Evolutionary conservation across 148 eudicot genomes (phyloP), one percentile per base, ranked within the genome.

Genomic region (Spergularia bocconei): DNA sequence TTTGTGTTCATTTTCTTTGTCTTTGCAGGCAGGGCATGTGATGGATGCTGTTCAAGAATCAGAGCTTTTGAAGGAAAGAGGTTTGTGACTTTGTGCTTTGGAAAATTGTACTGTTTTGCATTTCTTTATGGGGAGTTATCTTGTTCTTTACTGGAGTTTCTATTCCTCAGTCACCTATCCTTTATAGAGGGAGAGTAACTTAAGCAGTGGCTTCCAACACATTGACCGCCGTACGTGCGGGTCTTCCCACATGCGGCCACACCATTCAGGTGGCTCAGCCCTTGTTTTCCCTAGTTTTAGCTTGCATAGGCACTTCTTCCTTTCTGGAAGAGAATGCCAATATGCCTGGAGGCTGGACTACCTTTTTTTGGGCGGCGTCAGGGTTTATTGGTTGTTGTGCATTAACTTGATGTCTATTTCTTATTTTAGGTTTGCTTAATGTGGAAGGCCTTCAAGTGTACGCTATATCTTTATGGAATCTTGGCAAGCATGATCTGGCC

Each of bases 381-480:
- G 17, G 20, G 19, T 21, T 17, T 39, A 7, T 21, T 52, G 59
- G 41, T 25, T 47, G 44, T 70, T 54, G 44, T 70, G 56, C 38
- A 25, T 41, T 17, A 50, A 36, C 51, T 63, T 36, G 41, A 47
- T 44, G 14, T 64, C 23, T 74, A 19, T 67, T 82, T 20, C 17
- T 65, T 75, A 61, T 78, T 76, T 47, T 85, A 93, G 98, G 98
- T 83, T 84, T 82, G 60, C 91, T 94, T 73, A 91, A 90, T 77
- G 72, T 79, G 56, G 88, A 86, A 73, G 90, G 96, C 79, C 82
- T 94, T 76, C 97, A 91, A 78, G 76, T 94, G 76, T 92, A 90
- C 83, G 96, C 95, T 72, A 48, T 91, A 64, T 87, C 88, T 63
- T 81, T 89, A 81, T 89, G 93, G 93, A 75, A 84, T 79, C 86